phyloP scores from a whole-genome alignment of 2,329 filamentous ascomycete genomes.

The Claviceps capensis region DNA sequence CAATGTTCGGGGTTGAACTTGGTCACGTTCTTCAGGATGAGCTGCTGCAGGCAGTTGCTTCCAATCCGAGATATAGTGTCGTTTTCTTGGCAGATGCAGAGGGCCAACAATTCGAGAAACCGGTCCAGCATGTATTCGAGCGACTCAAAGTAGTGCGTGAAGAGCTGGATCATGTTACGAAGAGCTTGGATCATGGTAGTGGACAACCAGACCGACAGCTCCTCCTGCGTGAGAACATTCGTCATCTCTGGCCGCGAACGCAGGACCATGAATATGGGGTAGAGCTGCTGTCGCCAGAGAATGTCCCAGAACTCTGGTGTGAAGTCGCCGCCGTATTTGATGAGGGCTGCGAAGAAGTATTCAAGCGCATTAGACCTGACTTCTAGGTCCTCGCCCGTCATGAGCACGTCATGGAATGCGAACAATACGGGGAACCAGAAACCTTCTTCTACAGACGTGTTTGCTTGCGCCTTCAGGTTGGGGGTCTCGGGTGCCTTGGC shows the following conservation, averaged over 20 bases:
- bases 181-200: slow-evolving; percentile 99
- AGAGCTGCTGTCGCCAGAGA: slow-evolving; percentile 89
- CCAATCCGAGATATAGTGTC: slow-evolving; percentile 96
- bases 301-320: slow-evolving; percentile 96
- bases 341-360: slow-evolving; percentile 90
- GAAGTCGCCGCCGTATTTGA: slow-evolving; percentile 82
- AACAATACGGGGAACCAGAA: slow-evolving; percentile 99
- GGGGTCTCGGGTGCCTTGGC: slow-evolving; percentile 28
- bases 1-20: slow-evolving; percentile 85
- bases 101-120: slow-evolving; percentile 84
- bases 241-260: slow-evolving; percentile 94
- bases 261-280: slow-evolving; percentile 96
- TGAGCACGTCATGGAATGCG: slow-evolving; percentile 95
- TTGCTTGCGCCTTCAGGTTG: slow-evolving; percentile 29
- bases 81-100: slow-evolving; percentile 98
- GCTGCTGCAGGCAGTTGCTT: slow-evolving; percentile 92
- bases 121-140: slow-evolving; percentile 96
- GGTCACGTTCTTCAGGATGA: slow-evolving; percentile 90
- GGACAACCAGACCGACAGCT: slow-evolving; percentile 94
- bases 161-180: slow-evolving; percentile 95
- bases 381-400: slow-evolving; percentile 97
- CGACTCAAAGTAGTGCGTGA: slow-evolving; percentile 95
- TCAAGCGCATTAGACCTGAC: slow-evolving; percentile 82
- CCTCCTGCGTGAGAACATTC: slow-evolving; percentile 89
- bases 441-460: slow-evolving; percentile 86